phyloP scores from a whole-genome alignment of 805 yeast genomes.

The Yarrowia divulgata region DNA sequence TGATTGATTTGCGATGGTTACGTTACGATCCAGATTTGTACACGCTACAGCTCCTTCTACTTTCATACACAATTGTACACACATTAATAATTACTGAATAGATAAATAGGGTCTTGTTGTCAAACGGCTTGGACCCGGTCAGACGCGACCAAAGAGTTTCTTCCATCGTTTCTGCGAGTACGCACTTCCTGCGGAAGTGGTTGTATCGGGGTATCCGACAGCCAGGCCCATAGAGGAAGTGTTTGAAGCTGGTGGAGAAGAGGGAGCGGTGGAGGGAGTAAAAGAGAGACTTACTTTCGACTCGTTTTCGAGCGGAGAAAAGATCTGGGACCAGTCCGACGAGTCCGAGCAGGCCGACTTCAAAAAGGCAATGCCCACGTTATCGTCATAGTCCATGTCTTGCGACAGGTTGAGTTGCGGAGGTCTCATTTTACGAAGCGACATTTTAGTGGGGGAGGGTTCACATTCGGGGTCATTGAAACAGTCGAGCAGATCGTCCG shows the following conservation, averaged over 20 bases:
- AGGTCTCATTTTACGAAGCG: conserved; percentile 13
- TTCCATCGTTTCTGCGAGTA: conserved; percentile 2
- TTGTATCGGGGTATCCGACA: not conserved
- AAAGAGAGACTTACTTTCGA: not conserved
- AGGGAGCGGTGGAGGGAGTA: conserved; percentile 2
- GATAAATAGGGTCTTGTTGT: not conserved
- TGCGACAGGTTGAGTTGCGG: conserved; percentile 15
- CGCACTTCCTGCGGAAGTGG: not conserved
- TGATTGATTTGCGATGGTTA: too few species aligned
- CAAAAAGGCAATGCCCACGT: conserved; percentile 22
- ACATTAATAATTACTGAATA: conserved; percentile 8
- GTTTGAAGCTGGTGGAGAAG: not conserved
- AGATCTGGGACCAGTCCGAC: conserved; percentile 19
- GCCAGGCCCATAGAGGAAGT: conserved; percentile 2
- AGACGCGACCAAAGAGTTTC: not conserved
- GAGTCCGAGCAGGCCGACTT: conserved; percentile 16
- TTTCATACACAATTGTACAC: not conserved
- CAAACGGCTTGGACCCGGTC: not conserved
- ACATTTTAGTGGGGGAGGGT: conserved; percentile 8
- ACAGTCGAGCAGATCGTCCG: conserved; percentile 9
- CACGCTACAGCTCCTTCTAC: too few species aligned
- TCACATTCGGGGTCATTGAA: conserved; percentile 27
- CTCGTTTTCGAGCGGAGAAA: conserved; percentile 21
- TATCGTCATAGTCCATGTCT: conserved; percentile 12
- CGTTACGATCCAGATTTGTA: too few species aligned